Evolutionary conservation across 805 yeast genomes (phyloP).

Genomic region (Pichia membranifaciens): DNA sequence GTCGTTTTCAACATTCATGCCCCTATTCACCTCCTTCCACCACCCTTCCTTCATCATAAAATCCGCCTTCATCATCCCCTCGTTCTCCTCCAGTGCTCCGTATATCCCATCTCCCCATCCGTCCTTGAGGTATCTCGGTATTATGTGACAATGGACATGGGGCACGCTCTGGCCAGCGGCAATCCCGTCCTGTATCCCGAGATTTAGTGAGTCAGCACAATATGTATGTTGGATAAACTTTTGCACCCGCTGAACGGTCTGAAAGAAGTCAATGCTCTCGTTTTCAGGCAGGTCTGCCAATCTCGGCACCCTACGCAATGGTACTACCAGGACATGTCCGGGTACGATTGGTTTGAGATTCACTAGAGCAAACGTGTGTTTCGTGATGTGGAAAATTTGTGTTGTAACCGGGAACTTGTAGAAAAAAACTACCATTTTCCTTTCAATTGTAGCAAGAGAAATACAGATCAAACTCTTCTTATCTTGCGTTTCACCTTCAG

Average conservation of each 20-base stretch:
- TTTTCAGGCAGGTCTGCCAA: conserved; percentile 64
- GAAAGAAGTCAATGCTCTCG: conserved; percentile 74
- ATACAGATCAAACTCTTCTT: too few relatives aligned
- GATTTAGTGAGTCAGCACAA: conserved; percentile 76
- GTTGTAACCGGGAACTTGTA: conserved; percentile 48
- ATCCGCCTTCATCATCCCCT: conserved; percentile 35
- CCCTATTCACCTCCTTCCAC: conserved; percentile 23
- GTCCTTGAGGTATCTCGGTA: conserved; percentile 70
- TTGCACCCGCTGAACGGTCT: conserved; percentile 65
- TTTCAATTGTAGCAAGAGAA: too few relatives aligned
- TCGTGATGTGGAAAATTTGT: conserved; percentile 54
- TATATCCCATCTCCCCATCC: conserved; percentile 68
- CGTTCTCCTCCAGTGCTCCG: conserved; percentile 50
- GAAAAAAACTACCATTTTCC: conserved; percentile 34
- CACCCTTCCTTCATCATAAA: conserved; percentile 30
- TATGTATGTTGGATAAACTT: conserved; percentile 59
- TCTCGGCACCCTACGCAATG: conserved; percentile 60
- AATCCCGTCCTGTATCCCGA: conserved; percentile 95
- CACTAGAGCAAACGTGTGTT: conserved; percentile 75
- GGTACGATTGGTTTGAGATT: conserved; percentile 89
- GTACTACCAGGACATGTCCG: conserved; percentile 90
- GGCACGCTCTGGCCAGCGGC: conserved; percentile 96
- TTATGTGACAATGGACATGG: conserved; percentile 89
- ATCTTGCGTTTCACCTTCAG: too few relatives aligned
- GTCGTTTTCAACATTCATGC: conserved; percentile 37